Evolutionary conservation across 306 rosid species (phyloP), one percentile per base, ranked within the genome.

Genomic region (Lotus japonicus): DNA sequence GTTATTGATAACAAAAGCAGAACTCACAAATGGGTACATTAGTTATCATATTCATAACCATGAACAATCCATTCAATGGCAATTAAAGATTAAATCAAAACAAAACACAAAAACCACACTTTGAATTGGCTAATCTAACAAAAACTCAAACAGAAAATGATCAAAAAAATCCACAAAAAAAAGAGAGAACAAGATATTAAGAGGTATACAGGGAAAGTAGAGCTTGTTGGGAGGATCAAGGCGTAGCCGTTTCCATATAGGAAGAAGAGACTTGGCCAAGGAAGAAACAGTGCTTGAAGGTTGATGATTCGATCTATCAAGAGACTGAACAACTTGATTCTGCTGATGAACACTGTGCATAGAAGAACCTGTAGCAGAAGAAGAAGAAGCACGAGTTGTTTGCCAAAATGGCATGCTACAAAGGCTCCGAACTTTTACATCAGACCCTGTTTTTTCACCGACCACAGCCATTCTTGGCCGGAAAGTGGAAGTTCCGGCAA

Each of bases 151-250:
- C 56, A 53, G 19, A 68, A 31, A 66, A 7, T 28, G 39, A 49
- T 64, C 44, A 15, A 58, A 42, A 52, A 73, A 60, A 7, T 19
- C 26, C 3, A 14, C 7, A 84, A 16, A 36, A n/a, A 6, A 41
- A 31, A 19, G 62, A 63, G 3, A 16, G 15, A 65, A 19, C 5
- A 31, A 68, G 23, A 55, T 19, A 6, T 23, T 28, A 36, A 42
- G 46, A 64, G 21, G 17, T 77, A 9, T 85, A 91, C 96, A 91
- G n/a, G 96, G 97, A 77, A 91, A 91, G 80, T 73, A 91, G 61
- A 91, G 94, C 82, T 91, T 91, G 77, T 80, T 91, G 56, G 94
- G 75, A 63, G 97, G 96, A 82, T 88, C 96, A 58, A 88, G 94
- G 70, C 84, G 94, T 48, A 88, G 88, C 64, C 87, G 84, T 62